phyloP scores from a whole-genome alignment of 176 grass and related monocot genomes.

The Paspalum vaginatum region DNA sequence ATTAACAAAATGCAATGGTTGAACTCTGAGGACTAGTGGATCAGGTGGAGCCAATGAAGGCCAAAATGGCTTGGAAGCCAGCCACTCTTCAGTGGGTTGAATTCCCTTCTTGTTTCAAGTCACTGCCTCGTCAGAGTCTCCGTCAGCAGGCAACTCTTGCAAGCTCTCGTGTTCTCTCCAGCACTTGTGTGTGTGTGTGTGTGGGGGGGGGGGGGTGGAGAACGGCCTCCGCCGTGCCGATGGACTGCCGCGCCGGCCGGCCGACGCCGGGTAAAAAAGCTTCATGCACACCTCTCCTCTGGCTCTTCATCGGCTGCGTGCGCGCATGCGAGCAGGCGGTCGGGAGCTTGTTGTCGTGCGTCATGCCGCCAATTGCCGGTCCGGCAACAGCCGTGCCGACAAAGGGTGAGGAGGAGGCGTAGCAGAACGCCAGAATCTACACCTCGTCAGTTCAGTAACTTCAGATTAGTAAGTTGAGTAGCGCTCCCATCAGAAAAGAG shows the following conservation, averaged over 20 bases:
- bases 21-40: constrained; percentile 50
- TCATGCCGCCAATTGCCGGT: constrained; percentile 38
- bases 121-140: not conserved
- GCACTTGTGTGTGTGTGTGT: constrained; percentile 42
- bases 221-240: constrained; percentile 29
- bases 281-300: constrained; percentile 32
- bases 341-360: constrained; percentile 37
- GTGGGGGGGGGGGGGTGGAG: too few relatives aligned
- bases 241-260: constrained; percentile 22
- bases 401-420: constrained; percentile 32
- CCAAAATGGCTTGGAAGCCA: constrained; percentile 57
- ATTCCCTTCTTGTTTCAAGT: not conserved
- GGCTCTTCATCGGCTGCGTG: constrained; percentile 23
- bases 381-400: constrained; percentile 12
- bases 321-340: constrained; percentile 34
- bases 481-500: not conserved
- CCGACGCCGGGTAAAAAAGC: too few relatives aligned
- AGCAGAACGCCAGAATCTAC: constrained; percentile 45
- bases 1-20: constrained; percentile 39
- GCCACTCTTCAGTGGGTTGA: constrained; percentile 32
- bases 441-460: constrained; percentile 30
- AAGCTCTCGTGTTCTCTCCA: constrained; percentile 45
- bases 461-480: constrained; percentile 5
- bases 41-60: constrained; percentile 35
- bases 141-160: constrained; percentile 25